Percentiles rank a stretch among this genome's conserved stretches.
Conservation (phyloP, 164 flowering plant species). For the Tetrastigma voinierianum region DNA sequence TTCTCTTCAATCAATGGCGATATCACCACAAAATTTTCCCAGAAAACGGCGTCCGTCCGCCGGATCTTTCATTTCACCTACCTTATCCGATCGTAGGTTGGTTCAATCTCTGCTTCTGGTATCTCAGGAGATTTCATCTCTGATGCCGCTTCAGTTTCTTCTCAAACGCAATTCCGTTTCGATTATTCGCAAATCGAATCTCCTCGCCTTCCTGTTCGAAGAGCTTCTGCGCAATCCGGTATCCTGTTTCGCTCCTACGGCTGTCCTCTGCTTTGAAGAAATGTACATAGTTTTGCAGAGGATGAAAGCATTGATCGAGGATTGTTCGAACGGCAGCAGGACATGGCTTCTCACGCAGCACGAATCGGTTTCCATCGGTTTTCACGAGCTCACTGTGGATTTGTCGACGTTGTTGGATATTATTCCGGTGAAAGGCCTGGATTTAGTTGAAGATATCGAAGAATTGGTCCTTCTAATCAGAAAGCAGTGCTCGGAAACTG, state of each 20-base stretch:
- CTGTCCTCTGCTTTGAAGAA: conserved; percentile 69
- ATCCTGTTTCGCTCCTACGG: conserved; percentile 33
- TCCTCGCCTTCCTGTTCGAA: conserved; percentile 48
- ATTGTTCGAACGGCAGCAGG: conserved; percentile 47
- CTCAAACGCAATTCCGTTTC: conserved; percentile 43
- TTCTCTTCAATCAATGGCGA: conserved; percentile 39
- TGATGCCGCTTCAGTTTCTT: conserved; percentile 33
- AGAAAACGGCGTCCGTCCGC: conserved; percentile 61
- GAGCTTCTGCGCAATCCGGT: conserved; percentile 40
- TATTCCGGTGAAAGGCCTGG: conserved; percentile 46
- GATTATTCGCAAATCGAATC: conserved; percentile 44
- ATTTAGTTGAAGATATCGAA: conserved; percentile 48
- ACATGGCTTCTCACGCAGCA: conserved; percentile 56
- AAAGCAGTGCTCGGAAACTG: conserved; percentile 43
- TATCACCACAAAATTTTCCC: conserved; percentile 44
- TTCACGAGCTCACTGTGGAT: conserved; percentile 57
- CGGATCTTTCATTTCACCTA: conserved; percentile 49
- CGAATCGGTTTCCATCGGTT: conserved; percentile 38
- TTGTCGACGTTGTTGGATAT: conserved; percentile 74
- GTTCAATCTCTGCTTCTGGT: conserved; percentile 48
- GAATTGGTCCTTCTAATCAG: conserved; percentile 55
- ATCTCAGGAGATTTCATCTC: conserved; percentile 48
- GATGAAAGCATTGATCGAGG: conserved; percentile 51
- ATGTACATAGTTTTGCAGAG: conserved; percentile 62
- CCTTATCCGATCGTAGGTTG: conserved; percentile 36